Evolutionary conservation across 768 basidiomycete species (phyloP).

Genomic region (Boletus reticulatus): DNA sequence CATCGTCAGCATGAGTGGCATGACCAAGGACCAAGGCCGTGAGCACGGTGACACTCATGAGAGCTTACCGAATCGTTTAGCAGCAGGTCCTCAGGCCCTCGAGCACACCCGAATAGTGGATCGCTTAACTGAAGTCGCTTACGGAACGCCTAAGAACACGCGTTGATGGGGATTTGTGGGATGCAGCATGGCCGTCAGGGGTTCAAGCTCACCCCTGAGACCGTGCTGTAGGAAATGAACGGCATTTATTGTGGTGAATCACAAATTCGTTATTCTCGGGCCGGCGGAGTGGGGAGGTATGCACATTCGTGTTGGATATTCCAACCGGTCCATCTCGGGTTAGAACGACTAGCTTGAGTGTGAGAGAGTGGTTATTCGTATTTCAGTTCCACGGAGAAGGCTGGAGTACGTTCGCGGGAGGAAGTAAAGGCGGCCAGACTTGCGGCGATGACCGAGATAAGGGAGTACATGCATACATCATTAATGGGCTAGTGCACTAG

Average conservation of each 20-base stretch:
- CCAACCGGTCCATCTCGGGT: background rate
- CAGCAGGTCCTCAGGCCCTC: background rate
- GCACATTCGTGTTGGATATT: background rate
- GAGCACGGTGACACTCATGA: too few species aligned
- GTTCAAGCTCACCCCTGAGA: conserved; percentile 13
- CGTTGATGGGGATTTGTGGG: conserved; percentile 20
- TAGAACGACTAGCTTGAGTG: background rate
- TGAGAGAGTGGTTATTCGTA: background rate
- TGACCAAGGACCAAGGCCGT: background rate
- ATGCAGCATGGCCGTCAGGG: conserved; percentile 25
- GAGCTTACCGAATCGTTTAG: background rate
- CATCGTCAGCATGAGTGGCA: background rate
- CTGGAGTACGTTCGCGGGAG: conserved; percentile 21
- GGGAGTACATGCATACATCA: conserved; percentile 4
- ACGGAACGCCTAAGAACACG: conserved; percentile 12
- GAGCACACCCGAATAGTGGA: background rate
- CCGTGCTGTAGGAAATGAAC: conserved; percentile 22
- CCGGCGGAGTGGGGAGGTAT: conserved; percentile 11
- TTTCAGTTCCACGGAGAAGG: background rate
- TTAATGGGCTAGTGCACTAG: background rate
- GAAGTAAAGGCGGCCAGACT: background rate
- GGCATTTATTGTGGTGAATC: conserved; percentile 21
- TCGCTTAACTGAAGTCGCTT: conserved; percentile 4
- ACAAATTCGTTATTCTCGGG: conserved; percentile 12
- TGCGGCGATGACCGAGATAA: conserved; percentile 24